phyloP scores from a whole-genome alignment of 1,139 yeast genomes.

The Taphrina sp. region DNA sequence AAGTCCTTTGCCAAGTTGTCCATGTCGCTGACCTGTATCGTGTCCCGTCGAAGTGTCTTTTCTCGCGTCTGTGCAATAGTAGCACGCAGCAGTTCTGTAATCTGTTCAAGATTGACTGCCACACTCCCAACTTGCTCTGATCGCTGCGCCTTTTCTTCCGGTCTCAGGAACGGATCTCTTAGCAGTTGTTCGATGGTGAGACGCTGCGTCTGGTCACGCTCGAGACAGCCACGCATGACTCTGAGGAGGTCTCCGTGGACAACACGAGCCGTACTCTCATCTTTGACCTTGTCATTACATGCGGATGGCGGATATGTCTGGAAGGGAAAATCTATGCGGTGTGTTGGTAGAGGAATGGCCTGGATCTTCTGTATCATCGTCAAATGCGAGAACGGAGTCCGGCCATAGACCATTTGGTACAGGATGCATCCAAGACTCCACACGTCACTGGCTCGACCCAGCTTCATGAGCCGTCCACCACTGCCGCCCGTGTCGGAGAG shows the following conservation, averaged over 20 bases:
- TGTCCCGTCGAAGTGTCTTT: conserved; percentile 18
- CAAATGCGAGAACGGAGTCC: conserved; percentile 73
- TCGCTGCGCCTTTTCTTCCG: conserved; percentile 21
- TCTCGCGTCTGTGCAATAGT: conserved; percentile 24
- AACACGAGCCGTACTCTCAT: conserved; percentile 39
- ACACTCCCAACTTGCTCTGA: conserved; percentile 10
- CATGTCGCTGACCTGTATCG: conserved; percentile 6
- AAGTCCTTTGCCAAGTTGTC: conserved; percentile 21
- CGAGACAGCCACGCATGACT: conserved; percentile 68
- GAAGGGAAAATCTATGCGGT: conserved; percentile 68
- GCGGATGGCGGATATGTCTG: conserved; percentile 33
- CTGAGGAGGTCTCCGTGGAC: conserved; percentile 73
- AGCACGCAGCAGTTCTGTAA: conserved; percentile 24
- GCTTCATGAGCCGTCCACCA: conserved; percentile 64
- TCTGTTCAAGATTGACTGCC: background rate
- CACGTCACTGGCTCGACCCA: conserved; percentile 92
- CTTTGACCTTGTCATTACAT: conserved; percentile 3
- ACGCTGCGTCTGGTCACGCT: conserved; percentile 68
- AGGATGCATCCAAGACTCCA: conserved; percentile 98
- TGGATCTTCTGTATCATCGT: conserved; percentile 75
- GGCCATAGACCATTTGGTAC: conserved; percentile 92
- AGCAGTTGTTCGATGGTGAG: conserved; percentile 65
- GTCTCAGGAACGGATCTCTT: conserved; percentile 55
- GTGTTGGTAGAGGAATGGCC: conserved; percentile 84
- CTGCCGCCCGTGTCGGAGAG: conserved; percentile 57